Percentiles rank a stretch among this genome's conserved stretches.
Evolutionary conservation across 1,284 basidiomycete species (phyloP).

Genomic region (Sphaerobolus stellatus): DNA sequence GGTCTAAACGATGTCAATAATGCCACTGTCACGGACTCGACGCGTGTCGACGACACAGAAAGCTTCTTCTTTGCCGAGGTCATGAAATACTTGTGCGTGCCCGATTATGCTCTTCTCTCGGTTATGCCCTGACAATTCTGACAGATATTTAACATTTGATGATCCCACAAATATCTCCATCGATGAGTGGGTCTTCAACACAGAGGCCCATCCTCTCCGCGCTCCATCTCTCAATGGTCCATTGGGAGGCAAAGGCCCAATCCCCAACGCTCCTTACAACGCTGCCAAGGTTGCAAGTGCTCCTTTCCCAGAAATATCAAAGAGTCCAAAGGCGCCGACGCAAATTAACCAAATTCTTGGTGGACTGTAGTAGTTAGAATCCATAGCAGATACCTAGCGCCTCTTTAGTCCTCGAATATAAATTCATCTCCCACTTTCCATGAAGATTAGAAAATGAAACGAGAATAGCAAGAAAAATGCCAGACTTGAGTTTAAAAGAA

Average conservation of each 20-base stretch:
- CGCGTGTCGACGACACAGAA: conserved; percentile 55
- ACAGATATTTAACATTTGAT: conserved; percentile 69
- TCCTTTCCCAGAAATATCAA: conserved; percentile 3
- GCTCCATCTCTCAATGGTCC: conserved; percentile 6
- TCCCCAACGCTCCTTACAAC: conserved; percentile 1
- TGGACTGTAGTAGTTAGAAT: too few relatives aligned
- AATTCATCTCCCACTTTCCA: too few relatives aligned
- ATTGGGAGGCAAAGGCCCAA: neutral
- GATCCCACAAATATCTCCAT: conserved; percentile 62
- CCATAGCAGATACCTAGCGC: too few relatives aligned
- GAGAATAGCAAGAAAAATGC: too few relatives aligned
- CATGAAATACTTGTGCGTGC: conserved; percentile 66
- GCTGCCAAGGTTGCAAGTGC: neutral
- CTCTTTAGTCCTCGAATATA: too few relatives aligned
- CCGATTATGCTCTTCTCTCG: conserved; percentile 5
- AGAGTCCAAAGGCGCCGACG: neutral
- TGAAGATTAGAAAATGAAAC: too few relatives aligned
- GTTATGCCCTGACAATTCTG: neutral
- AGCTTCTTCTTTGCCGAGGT: conserved; percentile 81
- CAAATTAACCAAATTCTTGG: neutral
- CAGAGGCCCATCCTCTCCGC: conserved; percentile 64
- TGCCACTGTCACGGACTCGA: conserved; percentile 31
- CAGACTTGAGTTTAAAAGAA: too few relatives aligned
- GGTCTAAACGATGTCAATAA: conserved; percentile 51
- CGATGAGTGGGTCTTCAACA: conserved; percentile 75